Percentiles rank a stretch among this genome's conserved stretches.
Evolutionary conservation across 75 land plant species (phyloP).

Genomic region (Pinus taeda): DNA sequence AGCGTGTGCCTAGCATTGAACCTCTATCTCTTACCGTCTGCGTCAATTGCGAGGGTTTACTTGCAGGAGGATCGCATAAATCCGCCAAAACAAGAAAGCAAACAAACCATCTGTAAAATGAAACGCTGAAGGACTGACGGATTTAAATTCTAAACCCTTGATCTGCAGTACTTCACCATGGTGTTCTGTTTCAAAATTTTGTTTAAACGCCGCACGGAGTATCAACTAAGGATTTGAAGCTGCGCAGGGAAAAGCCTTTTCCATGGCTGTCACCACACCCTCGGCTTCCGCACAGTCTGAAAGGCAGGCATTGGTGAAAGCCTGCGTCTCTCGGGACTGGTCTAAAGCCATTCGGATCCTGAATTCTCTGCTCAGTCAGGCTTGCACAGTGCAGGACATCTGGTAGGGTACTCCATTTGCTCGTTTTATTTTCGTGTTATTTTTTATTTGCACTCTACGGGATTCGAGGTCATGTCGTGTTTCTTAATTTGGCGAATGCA

Average conservation of each 20-base stretch:
- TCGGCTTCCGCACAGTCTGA: slow-evolving; percentile 16
- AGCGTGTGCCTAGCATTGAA: too few relatives aligned
- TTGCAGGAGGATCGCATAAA: too few relatives aligned
- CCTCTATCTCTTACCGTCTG: too few relatives aligned
- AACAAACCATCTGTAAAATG: too few relatives aligned
- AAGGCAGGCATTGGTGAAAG: slow-evolving; percentile 59
- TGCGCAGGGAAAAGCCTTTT: neutral
- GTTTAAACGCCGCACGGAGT: neutral
- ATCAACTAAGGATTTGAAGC: neutral
- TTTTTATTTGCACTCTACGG: neutral
- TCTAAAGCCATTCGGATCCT: slow-evolving; percentile 92
- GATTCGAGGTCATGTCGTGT: neutral
- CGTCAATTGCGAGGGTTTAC: too few relatives aligned
- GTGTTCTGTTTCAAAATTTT: neutral
- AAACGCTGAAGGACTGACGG: neutral
- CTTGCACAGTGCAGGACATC: slow-evolving; percentile 52
- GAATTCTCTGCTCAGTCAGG: slow-evolving; percentile 51
- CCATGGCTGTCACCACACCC: slow-evolving; percentile 1
- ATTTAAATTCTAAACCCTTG: neutral
- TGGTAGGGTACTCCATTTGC: slow-evolving; percentile 33
- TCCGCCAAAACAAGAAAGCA: too few relatives aligned
- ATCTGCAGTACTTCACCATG: neutral
- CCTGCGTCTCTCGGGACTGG: slow-evolving; percentile 73
- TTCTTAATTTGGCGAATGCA: slow-evolving; percentile 23
- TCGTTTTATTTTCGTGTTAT: neutral